These are phyloP conservation scores for Xerocomus brunneocitrinus DNA, from an alignment of 768 basidiomycete genomes.

Conservation along the genomic window DNA sequence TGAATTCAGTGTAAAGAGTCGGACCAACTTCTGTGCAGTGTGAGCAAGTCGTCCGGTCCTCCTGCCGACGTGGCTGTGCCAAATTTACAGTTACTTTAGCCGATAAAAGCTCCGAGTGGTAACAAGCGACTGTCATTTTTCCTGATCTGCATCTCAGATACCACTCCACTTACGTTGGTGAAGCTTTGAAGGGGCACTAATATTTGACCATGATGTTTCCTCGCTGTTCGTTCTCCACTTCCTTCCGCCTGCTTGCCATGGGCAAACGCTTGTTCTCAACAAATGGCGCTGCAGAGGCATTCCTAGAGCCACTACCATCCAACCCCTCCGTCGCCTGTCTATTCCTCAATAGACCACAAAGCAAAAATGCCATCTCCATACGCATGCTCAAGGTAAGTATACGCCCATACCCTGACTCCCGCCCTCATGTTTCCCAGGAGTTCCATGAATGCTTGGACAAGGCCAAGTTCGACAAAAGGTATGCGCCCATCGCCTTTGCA, in stretches of 20 bases:
- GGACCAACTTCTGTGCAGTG: too few species aligned
- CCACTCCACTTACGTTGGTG: too few species aligned
- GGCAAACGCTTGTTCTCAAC: conserved; percentile 21
- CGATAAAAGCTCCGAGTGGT: too few species aligned
- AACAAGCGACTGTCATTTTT: too few species aligned
- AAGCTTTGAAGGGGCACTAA: too few species aligned
- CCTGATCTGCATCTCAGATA: too few species aligned
- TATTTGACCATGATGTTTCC: not conserved
- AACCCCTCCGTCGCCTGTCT: conserved; percentile 68
- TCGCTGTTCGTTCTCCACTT: not conserved
- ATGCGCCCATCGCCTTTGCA: conserved; percentile 8
- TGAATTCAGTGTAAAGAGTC: too few species aligned
- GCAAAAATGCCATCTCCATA: conserved; percentile 84
- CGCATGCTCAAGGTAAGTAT: conserved; percentile 56
- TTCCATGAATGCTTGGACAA: conserved; percentile 63
- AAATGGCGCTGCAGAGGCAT: conserved; percentile 29
- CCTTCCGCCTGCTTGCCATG: not conserved
- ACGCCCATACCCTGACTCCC: not conserved
- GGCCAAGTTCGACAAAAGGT: conserved; percentile 67
- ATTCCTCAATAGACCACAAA: conserved; percentile 75
- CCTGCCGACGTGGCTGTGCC: too few species aligned
- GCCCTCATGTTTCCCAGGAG: conserved; percentile 44
- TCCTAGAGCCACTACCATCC: conserved; percentile 47
- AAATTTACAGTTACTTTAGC: too few species aligned
- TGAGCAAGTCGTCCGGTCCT: too few species aligned